Evolutionary conservation across 805 yeast genomes (phyloP).

Genomic region (Hanseniaspora vineae): DNA sequence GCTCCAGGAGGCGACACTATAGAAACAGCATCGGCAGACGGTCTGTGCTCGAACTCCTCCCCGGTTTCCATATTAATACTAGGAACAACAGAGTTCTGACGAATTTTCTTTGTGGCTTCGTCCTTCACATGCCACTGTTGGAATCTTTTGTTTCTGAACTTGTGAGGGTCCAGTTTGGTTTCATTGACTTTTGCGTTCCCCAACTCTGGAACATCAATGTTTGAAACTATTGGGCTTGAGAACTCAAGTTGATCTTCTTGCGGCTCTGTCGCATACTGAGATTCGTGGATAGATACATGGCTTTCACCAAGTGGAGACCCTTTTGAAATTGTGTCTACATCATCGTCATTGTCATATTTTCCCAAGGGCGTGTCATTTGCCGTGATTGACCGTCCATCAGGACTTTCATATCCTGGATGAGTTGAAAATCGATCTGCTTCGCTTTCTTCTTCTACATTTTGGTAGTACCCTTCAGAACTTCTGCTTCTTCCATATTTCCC

Average conservation of each 20-base stretch:
- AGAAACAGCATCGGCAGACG: too few relatives aligned
- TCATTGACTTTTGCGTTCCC: slow-evolving; percentile 40
- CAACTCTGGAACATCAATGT: slow-evolving; percentile 29
- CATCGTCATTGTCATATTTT: slow-evolving; percentile 14
- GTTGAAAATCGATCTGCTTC: slow-evolving; percentile 6
- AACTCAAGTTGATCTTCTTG: slow-evolving; percentile 15
- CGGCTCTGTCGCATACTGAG: slow-evolving; percentile 7
- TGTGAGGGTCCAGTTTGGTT: slow-evolving; percentile 39
- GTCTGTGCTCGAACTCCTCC: too few relatives aligned
- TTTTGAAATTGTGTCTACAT: background rate
- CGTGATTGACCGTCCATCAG: slow-evolving; percentile 12
- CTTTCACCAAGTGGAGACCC: background rate
- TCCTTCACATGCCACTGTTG: slow-evolving; percentile 56
- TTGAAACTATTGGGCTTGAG: slow-evolving; percentile 30
- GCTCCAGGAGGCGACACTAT: too few relatives aligned
- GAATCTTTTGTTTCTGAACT: slow-evolving; percentile 62
- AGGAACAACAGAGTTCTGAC: background rate
- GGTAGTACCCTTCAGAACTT: background rate
- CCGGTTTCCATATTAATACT: slow-evolving; percentile 2
- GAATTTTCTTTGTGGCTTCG: slow-evolving; percentile 4
- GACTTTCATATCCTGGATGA: slow-evolving; percentile 23
- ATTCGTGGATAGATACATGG: slow-evolving; percentile 1
- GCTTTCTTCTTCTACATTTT: slow-evolving; percentile 18
- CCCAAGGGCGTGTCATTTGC: too few relatives aligned
- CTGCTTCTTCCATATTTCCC: slow-evolving; percentile 10